Percentiles rank a stretch among this genome's conserved stretches.
These are phyloP conservation scores for Wallemia ichthyophaga DNA, from an alignment of 1,284 basidiomycete species.

Conservation along the genomic window DNA sequence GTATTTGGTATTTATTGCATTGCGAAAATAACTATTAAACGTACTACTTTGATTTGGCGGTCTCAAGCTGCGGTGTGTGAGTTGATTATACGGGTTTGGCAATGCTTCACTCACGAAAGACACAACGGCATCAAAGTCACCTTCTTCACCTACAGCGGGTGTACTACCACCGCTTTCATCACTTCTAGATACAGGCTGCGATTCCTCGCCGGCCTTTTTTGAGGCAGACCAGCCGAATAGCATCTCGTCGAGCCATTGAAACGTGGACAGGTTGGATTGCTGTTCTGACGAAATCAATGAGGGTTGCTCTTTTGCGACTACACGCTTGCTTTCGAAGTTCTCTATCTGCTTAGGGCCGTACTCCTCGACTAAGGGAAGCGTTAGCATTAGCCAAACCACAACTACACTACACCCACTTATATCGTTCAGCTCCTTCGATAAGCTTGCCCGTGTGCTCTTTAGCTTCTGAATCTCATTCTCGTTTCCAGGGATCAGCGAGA, in stretches of 20 bases:
- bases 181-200: background rate
- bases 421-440: conserved; percentile 61
- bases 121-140: background rate
- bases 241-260: conserved; percentile 66
- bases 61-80: no score
- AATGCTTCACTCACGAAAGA: background rate
- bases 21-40: no score
- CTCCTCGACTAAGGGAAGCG: conserved; percentile 10
- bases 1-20: no score
- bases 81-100: no score
- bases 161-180: background rate
- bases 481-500: conserved; percentile 73
- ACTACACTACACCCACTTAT: conserved; percentile 44
- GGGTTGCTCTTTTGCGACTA: background rate
- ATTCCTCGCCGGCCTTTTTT: background rate
- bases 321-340: conserved; percentile 48
- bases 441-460: conserved; percentile 41
- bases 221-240: conserved; percentile 54
- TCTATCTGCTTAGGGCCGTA: conserved; percentile 46
- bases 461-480: conserved; percentile 52
- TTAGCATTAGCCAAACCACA: background rate
- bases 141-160: background rate
- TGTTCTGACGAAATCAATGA: background rate
- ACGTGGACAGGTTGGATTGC: background rate
- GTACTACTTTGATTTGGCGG: no score